phyloP scores from a whole-genome alignment of 495 filamentous ascomycete species.

The Trichoderma parareesei region DNA sequence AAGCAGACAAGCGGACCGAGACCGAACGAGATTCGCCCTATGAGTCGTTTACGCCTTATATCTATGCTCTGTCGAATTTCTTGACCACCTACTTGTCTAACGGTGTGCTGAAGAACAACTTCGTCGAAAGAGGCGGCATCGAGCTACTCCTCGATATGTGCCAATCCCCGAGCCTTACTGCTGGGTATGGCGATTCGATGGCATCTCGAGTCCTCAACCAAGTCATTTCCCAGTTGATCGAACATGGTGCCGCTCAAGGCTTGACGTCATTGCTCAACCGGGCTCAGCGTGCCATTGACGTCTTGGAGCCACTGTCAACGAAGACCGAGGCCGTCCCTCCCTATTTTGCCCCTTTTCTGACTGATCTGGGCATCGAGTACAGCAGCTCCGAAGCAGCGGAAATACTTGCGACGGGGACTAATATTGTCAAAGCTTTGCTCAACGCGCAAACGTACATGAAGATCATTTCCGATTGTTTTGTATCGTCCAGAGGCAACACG shows the following conservation, averaged over 20 bases:
- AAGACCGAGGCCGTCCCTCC: slow-evolving; percentile 23
- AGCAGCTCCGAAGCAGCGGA: slow-evolving; percentile 24
- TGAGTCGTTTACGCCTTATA: slow-evolving; percentile 47
- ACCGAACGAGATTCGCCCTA: slow-evolving; percentile 7
- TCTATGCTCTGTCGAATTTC: slow-evolving; percentile 68
- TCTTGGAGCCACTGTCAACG: slow-evolving; percentile 55
- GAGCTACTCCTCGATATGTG: slow-evolving; percentile 79
- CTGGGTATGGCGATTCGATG: slow-evolving; percentile 60
- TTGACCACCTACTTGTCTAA: slow-evolving; percentile 72
- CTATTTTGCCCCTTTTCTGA: slow-evolving; percentile 56
- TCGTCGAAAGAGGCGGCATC: slow-evolving; percentile 71
- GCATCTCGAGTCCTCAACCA: slow-evolving; percentile 58
- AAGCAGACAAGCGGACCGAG: background rate
- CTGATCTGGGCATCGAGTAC: slow-evolving; percentile 21
- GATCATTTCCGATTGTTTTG: slow-evolving; percentile 65
- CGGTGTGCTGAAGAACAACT: slow-evolving; percentile 59
- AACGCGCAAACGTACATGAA: slow-evolving; percentile 64
- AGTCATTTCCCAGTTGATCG: slow-evolving; percentile 72
- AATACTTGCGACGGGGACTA: slow-evolving; percentile 54
- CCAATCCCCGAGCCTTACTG: slow-evolving; percentile 66
- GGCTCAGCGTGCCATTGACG: slow-evolving; percentile 58
- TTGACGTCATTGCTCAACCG: slow-evolving; percentile 72
- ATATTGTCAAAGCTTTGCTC: slow-evolving; percentile 66
- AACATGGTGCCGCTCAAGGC: slow-evolving; percentile 73
- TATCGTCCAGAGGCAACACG: slow-evolving; percentile 43